These are phyloP conservation scores for Ligustrum vulgare DNA, from an alignment of 257 asterid genomes.

Conservation along the genomic window DNA sequence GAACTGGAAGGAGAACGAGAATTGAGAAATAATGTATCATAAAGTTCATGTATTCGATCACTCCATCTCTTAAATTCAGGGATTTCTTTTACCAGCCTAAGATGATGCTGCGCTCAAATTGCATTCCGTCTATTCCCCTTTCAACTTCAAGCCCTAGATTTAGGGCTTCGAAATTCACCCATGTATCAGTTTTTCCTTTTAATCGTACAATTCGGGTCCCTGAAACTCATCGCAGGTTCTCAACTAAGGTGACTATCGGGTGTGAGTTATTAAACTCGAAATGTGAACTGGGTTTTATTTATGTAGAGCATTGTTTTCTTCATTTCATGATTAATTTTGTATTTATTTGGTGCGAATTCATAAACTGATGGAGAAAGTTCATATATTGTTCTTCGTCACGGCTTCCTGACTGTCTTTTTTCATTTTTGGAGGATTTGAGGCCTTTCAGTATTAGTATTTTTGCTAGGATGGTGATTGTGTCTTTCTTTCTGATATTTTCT, in stretches of 20 bases:
- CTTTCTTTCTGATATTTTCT: not conserved
- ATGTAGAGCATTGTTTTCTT: not conserved
- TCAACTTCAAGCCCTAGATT: constrained; percentile 36
- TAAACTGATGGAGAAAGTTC: not conserved
- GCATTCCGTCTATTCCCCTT: constrained; percentile 42
- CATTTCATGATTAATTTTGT: not conserved
- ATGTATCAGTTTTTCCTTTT: constrained; percentile 39
- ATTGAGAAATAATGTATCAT: constrained; percentile 46
- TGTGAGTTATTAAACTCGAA: constrained; percentile 1
- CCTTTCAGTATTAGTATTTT: not conserved
- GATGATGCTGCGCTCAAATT: constrained; percentile 73
- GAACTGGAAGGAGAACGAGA: not conserved
- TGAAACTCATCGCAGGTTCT: constrained; percentile 40
- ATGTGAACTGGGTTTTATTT: constrained; percentile 18
- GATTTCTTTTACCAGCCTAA: constrained; percentile 27
- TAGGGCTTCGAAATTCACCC: constrained; percentile 46
- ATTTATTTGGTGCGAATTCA: not conserved
- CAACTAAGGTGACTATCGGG: constrained; percentile 49
- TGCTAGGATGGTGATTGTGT: no score
- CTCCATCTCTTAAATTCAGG: constrained; percentile 38
- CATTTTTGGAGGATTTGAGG: not conserved
- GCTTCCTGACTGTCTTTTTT: not conserved
- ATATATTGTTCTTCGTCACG: not conserved
- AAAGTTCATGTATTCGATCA: constrained; percentile 45
- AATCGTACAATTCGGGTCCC: constrained; percentile 32